Evolutionary conservation across 352 stramenopile species (phyloP).

Genomic region (Phytophthora chlamydospora): DNA sequence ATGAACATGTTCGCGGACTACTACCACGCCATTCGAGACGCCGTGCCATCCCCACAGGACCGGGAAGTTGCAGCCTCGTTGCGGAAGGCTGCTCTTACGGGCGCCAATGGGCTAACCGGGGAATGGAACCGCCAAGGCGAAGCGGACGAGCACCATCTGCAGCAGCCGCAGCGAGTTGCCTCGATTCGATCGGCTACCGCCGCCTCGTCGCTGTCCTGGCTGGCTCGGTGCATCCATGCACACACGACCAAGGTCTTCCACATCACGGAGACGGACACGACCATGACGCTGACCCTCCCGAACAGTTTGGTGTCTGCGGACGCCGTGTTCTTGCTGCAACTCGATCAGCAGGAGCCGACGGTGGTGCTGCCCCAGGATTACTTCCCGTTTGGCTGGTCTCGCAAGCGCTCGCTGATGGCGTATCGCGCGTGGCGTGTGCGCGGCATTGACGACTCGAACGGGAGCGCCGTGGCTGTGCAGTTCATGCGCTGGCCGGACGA

Average conservation of each 20-base stretch:
- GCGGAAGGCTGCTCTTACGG: constrained; percentile 45
- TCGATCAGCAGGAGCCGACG: constrained; percentile 51
- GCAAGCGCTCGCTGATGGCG: constrained; percentile 56
- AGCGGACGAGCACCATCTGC: constrained; percentile 47
- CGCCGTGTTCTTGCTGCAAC: constrained; percentile 54
- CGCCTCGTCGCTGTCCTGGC: constrained; percentile 50
- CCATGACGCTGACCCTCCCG: constrained; percentile 59
- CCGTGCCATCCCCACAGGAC: constrained; percentile 48
- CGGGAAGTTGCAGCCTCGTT: constrained; percentile 50
- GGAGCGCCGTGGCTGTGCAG: constrained; percentile 55
- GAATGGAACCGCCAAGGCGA: constrained; percentile 55
- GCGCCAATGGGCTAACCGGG: constrained; percentile 47
- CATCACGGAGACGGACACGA: constrained; percentile 64
- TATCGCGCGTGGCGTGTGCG: constrained; percentile 73
- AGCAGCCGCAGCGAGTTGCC: constrained; percentile 41
- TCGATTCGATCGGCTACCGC: constrained; percentile 34
- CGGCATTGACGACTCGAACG: constrained; percentile 52
- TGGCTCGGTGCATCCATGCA: constrained; percentile 57
- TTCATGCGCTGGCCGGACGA: constrained; percentile 75
- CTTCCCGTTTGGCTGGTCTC: constrained; percentile 62
- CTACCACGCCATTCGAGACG: constrained; percentile 48
- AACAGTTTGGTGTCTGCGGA: constrained; percentile 66
- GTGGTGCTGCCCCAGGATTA: constrained; percentile 56
- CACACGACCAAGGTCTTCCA: constrained; percentile 62
- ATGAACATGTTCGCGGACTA: constrained; percentile 56